These are phyloP conservation scores for Amylostereum chailletii DNA, from an alignment of 1,284 basidiomycete genomes.

Conservation along the genomic window DNA sequence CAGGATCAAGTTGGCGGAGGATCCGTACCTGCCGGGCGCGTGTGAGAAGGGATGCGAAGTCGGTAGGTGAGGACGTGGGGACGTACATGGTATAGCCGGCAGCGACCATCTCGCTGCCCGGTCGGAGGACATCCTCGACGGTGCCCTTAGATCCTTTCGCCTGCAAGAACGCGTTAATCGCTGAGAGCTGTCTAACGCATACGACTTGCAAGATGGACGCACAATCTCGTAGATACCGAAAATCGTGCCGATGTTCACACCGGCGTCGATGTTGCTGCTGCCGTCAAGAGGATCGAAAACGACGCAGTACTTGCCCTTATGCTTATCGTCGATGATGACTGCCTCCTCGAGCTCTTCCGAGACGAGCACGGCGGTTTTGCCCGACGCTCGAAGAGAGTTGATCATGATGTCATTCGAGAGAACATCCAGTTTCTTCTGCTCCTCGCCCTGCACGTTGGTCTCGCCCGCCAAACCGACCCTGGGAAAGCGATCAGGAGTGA, in stretches of 20 bases:
- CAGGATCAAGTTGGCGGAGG: slow-evolving; percentile 94
- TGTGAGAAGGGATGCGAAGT: neutral
- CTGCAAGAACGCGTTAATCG: slow-evolving; percentile 28
- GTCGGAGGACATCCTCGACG: slow-evolving; percentile 84
- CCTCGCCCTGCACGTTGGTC: slow-evolving; percentile 96
- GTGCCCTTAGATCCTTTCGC: slow-evolving; percentile 69
- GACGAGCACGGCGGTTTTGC: slow-evolving; percentile 94
- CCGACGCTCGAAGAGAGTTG: slow-evolving; percentile 87
- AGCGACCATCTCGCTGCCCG: slow-evolving; percentile 96
- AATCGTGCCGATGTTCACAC: slow-evolving; percentile 99
- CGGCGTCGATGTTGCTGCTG: slow-evolving; percentile 98
- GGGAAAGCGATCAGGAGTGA: slow-evolving; percentile 7
- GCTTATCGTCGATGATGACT: slow-evolving; percentile 75
- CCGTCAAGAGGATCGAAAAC: slow-evolving; percentile 99
- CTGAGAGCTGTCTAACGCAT: neutral
- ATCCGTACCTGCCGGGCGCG: slow-evolving; percentile 74
- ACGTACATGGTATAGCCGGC: slow-evolving; percentile 92
- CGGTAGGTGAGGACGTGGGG: slow-evolving; percentile 7
- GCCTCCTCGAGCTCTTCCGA: slow-evolving; percentile 95
- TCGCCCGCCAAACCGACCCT: slow-evolving; percentile 91
- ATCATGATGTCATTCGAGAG: slow-evolving; percentile 99
- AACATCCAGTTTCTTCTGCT: slow-evolving; percentile 99
- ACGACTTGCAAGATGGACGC: slow-evolving; percentile 19
- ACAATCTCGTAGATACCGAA: slow-evolving; percentile 96
- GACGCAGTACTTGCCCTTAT: slow-evolving; percentile 87